Evolutionary conservation across 257 asterid species (phyloP).

Genomic region (Gentiana dahurica): DNA sequence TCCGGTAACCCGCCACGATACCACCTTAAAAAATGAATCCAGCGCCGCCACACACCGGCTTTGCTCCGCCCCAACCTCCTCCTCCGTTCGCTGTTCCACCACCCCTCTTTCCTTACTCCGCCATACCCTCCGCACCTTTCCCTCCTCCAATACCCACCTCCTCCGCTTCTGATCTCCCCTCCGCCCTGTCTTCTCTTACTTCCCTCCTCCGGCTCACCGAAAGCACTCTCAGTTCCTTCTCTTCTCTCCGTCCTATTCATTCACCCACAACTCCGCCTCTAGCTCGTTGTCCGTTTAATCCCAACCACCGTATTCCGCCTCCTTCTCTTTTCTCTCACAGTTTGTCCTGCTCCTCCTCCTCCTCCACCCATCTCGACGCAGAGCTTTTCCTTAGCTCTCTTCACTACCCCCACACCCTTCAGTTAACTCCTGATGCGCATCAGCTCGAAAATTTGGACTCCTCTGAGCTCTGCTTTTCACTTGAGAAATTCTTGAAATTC

Average conservation of each 20-base stretch:
- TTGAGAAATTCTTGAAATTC: slow-evolving; percentile 23
- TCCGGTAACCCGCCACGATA: not conserved
- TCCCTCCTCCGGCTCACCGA: slow-evolving; percentile 41
- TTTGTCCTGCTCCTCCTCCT: slow-evolving; percentile 48
- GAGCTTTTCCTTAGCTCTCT: slow-evolving; percentile 28
- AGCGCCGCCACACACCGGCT: not conserved
- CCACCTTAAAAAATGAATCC: slow-evolving; percentile 8
- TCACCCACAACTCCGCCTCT: slow-evolving; percentile 22
- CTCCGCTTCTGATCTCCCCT: slow-evolving; percentile 19
- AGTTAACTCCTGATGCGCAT: slow-evolving; percentile 1
- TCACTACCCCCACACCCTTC: slow-evolving; percentile 36
- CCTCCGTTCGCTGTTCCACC: slow-evolving; percentile 11
- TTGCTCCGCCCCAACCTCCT: slow-evolving; percentile 4
- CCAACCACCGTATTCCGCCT: slow-evolving; percentile 56
- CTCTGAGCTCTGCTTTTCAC: slow-evolving; percentile 37
- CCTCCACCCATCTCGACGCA: slow-evolving; percentile 10
- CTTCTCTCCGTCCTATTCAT: slow-evolving; percentile 24
- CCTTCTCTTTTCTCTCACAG: slow-evolving; percentile 69
- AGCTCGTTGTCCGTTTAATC: slow-evolving; percentile 59
- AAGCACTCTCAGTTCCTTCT: slow-evolving; percentile 38
- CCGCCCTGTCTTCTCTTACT: slow-evolving; percentile 41
- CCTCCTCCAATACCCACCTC: slow-evolving; percentile 14
- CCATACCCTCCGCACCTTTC: slow-evolving; percentile 15
- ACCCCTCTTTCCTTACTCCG: slow-evolving; percentile 1
- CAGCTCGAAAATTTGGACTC: slow-evolving; percentile 10